These are phyloP conservation scores for Lasiosphaeria miniovina DNA, from an alignment of 495 filamentous ascomycete genomes.

Conservation along the genomic window DNA sequence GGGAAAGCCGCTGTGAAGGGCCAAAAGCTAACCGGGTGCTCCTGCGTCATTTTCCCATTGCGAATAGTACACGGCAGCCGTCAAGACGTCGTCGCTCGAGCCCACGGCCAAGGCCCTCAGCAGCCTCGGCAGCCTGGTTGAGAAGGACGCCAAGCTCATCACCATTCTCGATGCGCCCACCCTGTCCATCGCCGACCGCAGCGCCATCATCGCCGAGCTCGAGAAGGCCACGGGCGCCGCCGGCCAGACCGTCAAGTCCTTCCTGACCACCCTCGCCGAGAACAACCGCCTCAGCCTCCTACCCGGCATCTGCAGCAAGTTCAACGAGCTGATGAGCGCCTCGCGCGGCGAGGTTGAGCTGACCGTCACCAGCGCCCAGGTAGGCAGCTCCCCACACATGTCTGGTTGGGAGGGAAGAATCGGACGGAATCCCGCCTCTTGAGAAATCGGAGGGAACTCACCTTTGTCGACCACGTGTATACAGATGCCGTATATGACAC, in stretches of 20 bases:
- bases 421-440: too few relatives aligned
- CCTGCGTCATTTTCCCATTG: slow-evolving; percentile 36
- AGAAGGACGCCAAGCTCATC: slow-evolving; percentile 75
- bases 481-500: slow-evolving; percentile 5
- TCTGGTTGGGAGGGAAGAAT: background rate
- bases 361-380: slow-evolving; percentile 82
- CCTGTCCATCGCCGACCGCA: slow-evolving; percentile 73
- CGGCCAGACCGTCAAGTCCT: slow-evolving; percentile 88
- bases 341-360: slow-evolving; percentile 90
- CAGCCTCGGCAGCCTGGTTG: slow-evolving; percentile 65
- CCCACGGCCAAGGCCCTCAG: slow-evolving; percentile 70
- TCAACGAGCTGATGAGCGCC: slow-evolving; percentile 80
- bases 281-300: slow-evolving; percentile 91
- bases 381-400: slow-evolving; percentile 36
- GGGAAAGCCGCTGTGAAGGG: too few relatives aligned
- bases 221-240: slow-evolving; percentile 67
- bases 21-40: slow-evolving; percentile 10
- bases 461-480: too few relatives aligned
- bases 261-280: slow-evolving; percentile 82
- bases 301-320: slow-evolving; percentile 81
- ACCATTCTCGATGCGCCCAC: slow-evolving; percentile 76
- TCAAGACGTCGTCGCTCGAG: slow-evolving; percentile 82
- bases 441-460: too few relatives aligned
- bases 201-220: slow-evolving; percentile 76
- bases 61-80: slow-evolving; percentile 85